These are phyloP conservation scores for Ogataea hybrid DNA, from an alignment of 1,139 yeast species.

Conservation along the genomic window DNA sequence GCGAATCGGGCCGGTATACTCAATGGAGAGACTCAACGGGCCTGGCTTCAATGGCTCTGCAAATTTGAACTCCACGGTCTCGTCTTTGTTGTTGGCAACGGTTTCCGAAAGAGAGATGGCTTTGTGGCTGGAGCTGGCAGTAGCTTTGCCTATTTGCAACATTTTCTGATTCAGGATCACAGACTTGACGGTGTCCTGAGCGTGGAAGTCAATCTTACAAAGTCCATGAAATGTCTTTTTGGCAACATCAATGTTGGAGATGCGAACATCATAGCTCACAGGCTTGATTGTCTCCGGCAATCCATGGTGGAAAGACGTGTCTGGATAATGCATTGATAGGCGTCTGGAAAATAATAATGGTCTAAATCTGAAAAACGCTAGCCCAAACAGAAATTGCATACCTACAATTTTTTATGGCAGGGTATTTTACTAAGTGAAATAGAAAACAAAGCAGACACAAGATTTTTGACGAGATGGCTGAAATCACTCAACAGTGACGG, in stretches of 20 bases:
- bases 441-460: slow-evolving; percentile 1
- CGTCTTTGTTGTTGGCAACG: slow-evolving; percentile 39
- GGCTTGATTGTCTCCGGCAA: slow-evolving; percentile 46
- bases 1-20: slow-evolving; percentile 49
- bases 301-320: slow-evolving; percentile 38
- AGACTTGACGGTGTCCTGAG: slow-evolving; percentile 36
- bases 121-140: slow-evolving; percentile 16
- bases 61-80: slow-evolving; percentile 61
- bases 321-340: slow-evolving; percentile 21
- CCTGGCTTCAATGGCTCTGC: slow-evolving; percentile 42
- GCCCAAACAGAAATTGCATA: slow-evolving; percentile 3
- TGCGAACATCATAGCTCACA: slow-evolving; percentile 41
- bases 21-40: slow-evolving; percentile 35
- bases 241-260: slow-evolving; percentile 37
- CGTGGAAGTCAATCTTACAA: slow-evolving; percentile 40
- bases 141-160: slow-evolving; percentile 26
- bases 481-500: slow-evolving; percentile 85
- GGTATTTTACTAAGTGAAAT: slow-evolving; percentile 9
- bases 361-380: not conserved
- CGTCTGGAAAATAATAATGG: not conserved
- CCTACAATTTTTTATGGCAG: slow-evolving; percentile 1
- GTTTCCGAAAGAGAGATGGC: slow-evolving; percentile 20
- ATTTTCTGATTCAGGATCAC: slow-evolving; percentile 42
- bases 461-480: not conserved
- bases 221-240: slow-evolving; percentile 39